phyloP scores from a whole-genome alignment of 225 moss, liverwort and hornwort species.

The Asterella californica region DNA sequence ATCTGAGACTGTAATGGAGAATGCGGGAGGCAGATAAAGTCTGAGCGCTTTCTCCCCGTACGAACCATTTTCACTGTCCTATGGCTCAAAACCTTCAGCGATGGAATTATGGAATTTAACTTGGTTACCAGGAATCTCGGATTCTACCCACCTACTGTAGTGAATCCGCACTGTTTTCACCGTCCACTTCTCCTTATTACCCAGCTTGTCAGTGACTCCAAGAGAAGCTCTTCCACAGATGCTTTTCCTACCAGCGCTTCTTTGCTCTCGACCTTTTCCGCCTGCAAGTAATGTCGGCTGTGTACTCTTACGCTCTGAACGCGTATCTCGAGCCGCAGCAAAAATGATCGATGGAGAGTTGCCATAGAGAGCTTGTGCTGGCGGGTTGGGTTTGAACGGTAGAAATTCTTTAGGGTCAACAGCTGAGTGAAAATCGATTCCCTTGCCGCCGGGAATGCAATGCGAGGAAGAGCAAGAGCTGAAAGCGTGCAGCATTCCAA shows the following conservation, averaged over 20 bases:
- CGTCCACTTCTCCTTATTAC: constrained; percentile 10
- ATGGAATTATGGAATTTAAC: neutral
- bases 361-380: neutral
- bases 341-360: neutral
- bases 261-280: neutral
- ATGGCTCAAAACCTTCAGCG: neutral
- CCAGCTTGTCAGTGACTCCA: constrained; percentile 12
- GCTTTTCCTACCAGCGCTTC: neutral
- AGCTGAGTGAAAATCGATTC: neutral
- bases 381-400: neutral
- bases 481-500: constrained; percentile 7
- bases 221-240: neutral
- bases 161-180: constrained; percentile 33
- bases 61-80: neutral
- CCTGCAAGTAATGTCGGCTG: constrained; percentile 1
- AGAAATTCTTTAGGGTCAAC: neutral
- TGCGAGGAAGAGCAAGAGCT: neutral
- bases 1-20: neutral
- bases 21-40: too few species aligned
- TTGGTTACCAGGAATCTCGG: too few species aligned
- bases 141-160: constrained; percentile 25
- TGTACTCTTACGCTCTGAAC: neutral
- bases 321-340: too few species aligned
- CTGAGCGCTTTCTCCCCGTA: neutral
- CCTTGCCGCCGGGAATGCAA: neutral